These are phyloP conservation scores for Suaeda aralocaspica DNA, from an alignment of 148 eudicot genomes.

Conservation along the genomic window DNA sequence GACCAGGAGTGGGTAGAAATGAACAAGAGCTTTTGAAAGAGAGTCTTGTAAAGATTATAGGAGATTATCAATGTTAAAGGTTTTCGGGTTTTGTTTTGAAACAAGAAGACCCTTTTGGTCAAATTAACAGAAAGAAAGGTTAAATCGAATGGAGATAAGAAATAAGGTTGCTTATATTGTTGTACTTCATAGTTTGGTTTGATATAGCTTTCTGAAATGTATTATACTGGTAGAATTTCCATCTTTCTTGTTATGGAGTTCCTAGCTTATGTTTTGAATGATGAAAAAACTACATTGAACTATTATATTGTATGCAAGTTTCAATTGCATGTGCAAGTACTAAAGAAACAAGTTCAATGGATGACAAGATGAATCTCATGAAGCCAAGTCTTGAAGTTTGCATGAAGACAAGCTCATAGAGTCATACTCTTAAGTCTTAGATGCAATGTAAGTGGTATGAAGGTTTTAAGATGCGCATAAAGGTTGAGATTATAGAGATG, in stretches of 20 bases:
- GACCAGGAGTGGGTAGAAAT: slow-evolving; percentile 16
- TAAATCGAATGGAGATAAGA: slow-evolving; percentile 13
- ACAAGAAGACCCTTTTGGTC: slow-evolving; percentile 17
- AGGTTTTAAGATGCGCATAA: no score
- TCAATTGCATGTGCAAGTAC: no score
- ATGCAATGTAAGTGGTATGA: no score
- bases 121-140: not conserved
- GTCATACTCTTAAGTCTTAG: no score
- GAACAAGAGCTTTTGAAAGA: slow-evolving; percentile 8
- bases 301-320: no score
- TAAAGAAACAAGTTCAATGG: no score
- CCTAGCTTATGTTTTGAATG: no score
- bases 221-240: not conserved
- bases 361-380: no score
- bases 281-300: no score
- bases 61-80: not conserved
- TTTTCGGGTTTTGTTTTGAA: not conserved
- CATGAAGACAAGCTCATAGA: no score
- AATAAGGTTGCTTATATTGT: not conserved
- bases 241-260: not conserved
- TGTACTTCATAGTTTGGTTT: slow-evolving; percentile 13
- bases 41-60: slow-evolving; percentile 8
- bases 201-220: slow-evolving; percentile 11
- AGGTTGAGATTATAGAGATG: no score
- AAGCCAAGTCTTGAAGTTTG: no score